phyloP scores from a whole-genome alignment of 306 rosid species.

The Cucurbita ficifolia region DNA sequence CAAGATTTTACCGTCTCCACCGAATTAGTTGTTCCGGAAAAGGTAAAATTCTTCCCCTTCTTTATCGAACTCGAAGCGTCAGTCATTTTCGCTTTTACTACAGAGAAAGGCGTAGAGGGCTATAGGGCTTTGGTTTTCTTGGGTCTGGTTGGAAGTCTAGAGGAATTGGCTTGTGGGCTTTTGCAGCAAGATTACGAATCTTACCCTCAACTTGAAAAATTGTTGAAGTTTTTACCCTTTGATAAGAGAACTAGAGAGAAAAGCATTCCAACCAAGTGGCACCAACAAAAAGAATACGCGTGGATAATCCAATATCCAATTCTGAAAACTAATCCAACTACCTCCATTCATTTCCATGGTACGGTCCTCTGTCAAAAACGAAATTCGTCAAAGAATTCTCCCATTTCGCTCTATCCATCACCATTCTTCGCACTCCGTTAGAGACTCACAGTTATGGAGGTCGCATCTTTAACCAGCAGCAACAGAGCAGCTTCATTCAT shows the following conservation, averaged over 20 bases:
- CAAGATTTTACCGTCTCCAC: constrained; percentile 41
- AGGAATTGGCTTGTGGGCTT: background rate
- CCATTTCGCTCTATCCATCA: background rate
- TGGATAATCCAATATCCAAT: constrained; percentile 6
- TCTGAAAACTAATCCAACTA: constrained; percentile 16
- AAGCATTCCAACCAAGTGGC: background rate
- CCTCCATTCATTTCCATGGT: constrained; percentile 9
- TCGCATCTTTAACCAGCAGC: constrained; percentile 24
- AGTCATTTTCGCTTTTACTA: constrained; percentile 35
- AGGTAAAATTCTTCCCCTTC: constrained; percentile 34
- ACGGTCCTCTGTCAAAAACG: background rate
- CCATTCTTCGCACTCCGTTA: background rate
- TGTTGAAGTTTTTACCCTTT: too few species aligned
- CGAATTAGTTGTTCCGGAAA: constrained; percentile 19
- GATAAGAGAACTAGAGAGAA: too few species aligned
- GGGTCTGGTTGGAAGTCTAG: background rate
- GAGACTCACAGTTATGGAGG: constrained; percentile 28
- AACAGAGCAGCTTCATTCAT: constrained; percentile 16
- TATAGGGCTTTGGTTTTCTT: constrained; percentile 34
- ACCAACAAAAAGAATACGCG: constrained; percentile 23
- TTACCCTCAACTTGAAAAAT: background rate
- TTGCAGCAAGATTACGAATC: background rate
- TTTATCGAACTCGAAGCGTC: constrained; percentile 37
- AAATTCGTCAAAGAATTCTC: background rate
- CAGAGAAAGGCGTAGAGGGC: background rate